A percentile compares a stretch with the other conserved stretches of the same genome.
Evolutionary conservation across 768 basidiomycete species (phyloP).

Genomic region (Megacollybia marginata): DNA sequence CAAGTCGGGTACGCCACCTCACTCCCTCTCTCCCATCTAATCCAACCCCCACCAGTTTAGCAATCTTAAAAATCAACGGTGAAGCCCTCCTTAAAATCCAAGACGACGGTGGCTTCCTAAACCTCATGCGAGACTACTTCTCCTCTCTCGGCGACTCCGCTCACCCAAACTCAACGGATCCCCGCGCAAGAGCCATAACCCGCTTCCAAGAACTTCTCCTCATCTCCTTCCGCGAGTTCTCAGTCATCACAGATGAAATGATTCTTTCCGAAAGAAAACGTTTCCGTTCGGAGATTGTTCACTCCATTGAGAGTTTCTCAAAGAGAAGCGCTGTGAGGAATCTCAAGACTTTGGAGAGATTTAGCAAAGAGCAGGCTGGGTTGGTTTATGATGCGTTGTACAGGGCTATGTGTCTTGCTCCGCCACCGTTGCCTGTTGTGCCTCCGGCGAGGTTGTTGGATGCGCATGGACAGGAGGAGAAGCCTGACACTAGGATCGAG

Average conservation of each 20-base stretch:
- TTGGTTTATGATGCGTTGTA: constrained; percentile 91
- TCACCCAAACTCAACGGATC: constrained; percentile 82
- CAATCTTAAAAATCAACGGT: constrained; percentile 96
- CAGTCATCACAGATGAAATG: constrained; percentile 91
- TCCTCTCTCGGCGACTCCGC: constrained; percentile 89
- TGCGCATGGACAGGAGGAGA: constrained; percentile 47
- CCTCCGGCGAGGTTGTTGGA: constrained; percentile 52
- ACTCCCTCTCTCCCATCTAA: constrained; percentile 1
- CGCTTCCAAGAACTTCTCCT: constrained; percentile 96
- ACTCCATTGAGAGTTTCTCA: constrained; percentile 89
- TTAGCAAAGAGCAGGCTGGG: constrained; percentile 82
- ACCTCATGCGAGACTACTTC: constrained; percentile 94
- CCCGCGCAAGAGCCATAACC: constrained; percentile 87
- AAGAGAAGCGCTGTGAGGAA: constrained; percentile 89
- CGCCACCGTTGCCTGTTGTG: constrained; percentile 49
- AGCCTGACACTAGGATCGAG: constrained; percentile 86
- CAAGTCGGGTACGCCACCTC: constrained; percentile 84
- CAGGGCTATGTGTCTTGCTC: constrained; percentile 72
- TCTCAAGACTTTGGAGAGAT: constrained; percentile 68
- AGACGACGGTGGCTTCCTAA: constrained; percentile 95
- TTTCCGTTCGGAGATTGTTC: constrained; percentile 84
- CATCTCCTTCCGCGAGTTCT: constrained; percentile 96
- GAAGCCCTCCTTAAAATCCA: constrained; percentile 87
- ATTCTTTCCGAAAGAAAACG: constrained; percentile 81
- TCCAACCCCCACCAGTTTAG: constrained; percentile 30